phyloP scores from a whole-genome alignment of 495 filamentous ascomycete species.

The Neurospora sp. region DNA sequence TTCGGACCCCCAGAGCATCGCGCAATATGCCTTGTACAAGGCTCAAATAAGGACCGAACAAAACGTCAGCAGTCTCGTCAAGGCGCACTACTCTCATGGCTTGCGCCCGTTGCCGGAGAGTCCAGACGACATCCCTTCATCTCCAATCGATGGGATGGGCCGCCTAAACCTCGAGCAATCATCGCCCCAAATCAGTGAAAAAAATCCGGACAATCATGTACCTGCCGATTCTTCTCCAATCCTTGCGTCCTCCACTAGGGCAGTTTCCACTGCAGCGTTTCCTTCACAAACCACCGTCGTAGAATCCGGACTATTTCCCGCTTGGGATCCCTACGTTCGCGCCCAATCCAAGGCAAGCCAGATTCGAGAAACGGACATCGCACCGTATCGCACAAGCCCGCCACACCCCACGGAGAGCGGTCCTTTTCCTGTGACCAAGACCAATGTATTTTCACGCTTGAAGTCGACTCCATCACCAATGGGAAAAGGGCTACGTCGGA shows the following conservation, averaged over 20 bases:
- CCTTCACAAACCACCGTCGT: not conserved
- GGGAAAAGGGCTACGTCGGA: constrained; percentile 5
- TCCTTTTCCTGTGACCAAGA: not conserved
- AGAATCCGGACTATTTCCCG: not conserved
- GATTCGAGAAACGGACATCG: not conserved
- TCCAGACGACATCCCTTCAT: not conserved
- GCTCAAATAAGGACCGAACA: constrained; percentile 2
- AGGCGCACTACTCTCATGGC: not conserved
- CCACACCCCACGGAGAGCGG: not conserved
- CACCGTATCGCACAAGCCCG: not conserved
- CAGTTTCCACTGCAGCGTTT: not conserved
- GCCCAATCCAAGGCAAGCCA: not conserved
- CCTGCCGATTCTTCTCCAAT: not conserved
- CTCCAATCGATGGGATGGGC: not conserved
- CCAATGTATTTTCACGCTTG: not conserved
- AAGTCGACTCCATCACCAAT: not conserved
- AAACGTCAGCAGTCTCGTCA: constrained; percentile 6
- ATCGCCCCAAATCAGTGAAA: not conserved
- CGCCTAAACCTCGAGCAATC: not conserved
- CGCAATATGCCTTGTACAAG: not conserved
- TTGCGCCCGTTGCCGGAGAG: not conserved
- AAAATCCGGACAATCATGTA: not conserved
- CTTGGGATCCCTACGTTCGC: not conserved
- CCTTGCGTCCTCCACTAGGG: not conserved
- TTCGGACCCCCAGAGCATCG: not conserved